These are phyloP conservation scores for Gossypium ekmanianum DNA, from an alignment of 345 rosid species.

Conservation along the genomic window DNA sequence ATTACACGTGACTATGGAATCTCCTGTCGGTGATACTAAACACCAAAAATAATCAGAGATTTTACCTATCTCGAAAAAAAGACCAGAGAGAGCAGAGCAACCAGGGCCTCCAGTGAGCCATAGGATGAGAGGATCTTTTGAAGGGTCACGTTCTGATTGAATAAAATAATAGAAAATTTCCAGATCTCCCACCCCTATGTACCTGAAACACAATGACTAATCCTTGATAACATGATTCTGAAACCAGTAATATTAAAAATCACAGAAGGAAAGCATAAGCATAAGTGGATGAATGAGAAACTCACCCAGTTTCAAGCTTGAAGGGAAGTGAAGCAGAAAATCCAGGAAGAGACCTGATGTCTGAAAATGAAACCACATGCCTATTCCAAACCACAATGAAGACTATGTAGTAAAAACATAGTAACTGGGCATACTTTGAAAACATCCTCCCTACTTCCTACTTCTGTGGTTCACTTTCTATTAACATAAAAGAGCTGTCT, in stretches of 20 bases:
- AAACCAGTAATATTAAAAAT: not conserved
- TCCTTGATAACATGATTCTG: not conserved
- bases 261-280: not conserved
- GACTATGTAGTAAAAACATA: not conserved
- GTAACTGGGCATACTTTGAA: not conserved
- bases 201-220: conserved; percentile 13
- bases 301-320: conserved; percentile 53
- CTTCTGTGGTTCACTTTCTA: no score
- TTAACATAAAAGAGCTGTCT: no score
- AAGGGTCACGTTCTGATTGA: conserved; percentile 32
- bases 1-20: no score
- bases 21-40: no score
- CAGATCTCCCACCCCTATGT: conserved; percentile 32
- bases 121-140: conserved; percentile 32
- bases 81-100: conserved; percentile 29
- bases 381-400: not conserved
- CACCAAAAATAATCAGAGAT: not conserved
- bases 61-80: not conserved
- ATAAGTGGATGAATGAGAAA: not conserved
- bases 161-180: conserved; percentile 37
- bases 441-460: not conserved
- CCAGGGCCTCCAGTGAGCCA: conserved; percentile 40
- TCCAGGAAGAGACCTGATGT: conserved; percentile 37
- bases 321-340: conserved; percentile 45
- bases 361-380: conserved; percentile 20